These are phyloP conservation scores for Geosiphon pyriformis DNA, from an alignment of 192 early-diverging fungal species.

Conservation along the genomic window DNA sequence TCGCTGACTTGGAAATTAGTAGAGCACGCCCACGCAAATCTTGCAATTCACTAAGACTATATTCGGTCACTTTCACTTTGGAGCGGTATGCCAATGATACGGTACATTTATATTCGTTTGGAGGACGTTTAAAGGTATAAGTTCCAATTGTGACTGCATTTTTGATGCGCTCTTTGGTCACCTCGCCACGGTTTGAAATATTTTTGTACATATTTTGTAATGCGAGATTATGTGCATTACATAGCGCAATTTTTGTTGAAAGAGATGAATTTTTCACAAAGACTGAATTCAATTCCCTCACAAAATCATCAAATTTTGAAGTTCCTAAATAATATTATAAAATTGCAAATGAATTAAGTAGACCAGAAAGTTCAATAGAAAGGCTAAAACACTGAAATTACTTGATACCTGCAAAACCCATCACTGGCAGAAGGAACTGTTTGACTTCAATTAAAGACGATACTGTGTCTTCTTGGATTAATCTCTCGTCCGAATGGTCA, in stretches of 20 bases:
- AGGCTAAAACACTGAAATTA: too few species aligned
- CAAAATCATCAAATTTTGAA: neutral
- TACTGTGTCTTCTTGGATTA: conserved; percentile 24
- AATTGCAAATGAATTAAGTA: neutral
- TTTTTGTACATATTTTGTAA: conserved; percentile 20
- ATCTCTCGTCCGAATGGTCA: conserved; percentile 20
- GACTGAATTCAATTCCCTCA: neutral
- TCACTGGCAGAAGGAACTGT: conserved; percentile 19
- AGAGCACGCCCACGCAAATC: conserved; percentile 25
- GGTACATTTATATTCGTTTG: conserved; percentile 4
- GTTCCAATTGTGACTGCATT: conserved; percentile 20
- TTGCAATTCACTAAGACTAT: conserved; percentile 10
- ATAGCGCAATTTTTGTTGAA: conserved; percentile 12
- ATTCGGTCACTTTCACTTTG: neutral
- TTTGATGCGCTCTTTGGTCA: conserved; percentile 17
- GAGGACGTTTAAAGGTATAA: conserved; percentile 13
- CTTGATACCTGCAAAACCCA: neutral
- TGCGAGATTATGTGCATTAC: conserved; percentile 13
- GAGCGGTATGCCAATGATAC: conserved; percentile 11
- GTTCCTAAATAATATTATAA: neutral
- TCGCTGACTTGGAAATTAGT: conserved; percentile 17
- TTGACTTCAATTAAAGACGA: conserved; percentile 23
- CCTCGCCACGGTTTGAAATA: conserved; percentile 20
- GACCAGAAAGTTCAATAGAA: neutral
- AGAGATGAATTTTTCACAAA: neutral